These are phyloP conservation scores for Coprinopsis cinerea DNA, from an alignment of 768 basidiomycete species.

Conservation along the genomic window DNA sequence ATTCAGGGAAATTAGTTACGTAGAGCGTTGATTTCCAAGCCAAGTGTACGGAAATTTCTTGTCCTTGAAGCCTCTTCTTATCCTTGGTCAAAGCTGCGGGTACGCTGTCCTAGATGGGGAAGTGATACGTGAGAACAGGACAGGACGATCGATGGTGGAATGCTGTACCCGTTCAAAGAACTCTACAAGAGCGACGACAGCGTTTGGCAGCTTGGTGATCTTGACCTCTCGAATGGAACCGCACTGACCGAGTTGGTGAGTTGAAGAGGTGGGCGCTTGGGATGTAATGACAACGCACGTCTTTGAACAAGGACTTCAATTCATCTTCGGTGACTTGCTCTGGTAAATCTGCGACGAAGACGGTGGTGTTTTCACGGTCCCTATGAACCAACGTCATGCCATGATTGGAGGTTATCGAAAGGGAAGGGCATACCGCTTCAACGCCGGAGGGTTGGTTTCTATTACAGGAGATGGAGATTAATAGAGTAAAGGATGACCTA, in stretches of 20 bases:
- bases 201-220: conserved; percentile 52
- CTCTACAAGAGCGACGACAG: conserved; percentile 81
- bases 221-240: conserved; percentile 83
- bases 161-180: conserved; percentile 59
- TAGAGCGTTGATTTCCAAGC: conserved; percentile 95
- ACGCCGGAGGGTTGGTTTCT: conserved; percentile 41
- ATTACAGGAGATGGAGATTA: conserved; percentile 2
- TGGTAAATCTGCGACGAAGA: conserved; percentile 77
- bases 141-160: not conserved
- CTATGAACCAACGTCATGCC: conserved; percentile 32
- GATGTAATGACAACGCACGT: conserved; percentile 41
- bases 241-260: conserved; percentile 47
- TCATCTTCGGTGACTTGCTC: conserved; percentile 54
- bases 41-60: conserved; percentile 80
- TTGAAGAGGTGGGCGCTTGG: not conserved
- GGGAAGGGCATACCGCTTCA: conserved; percentile 50
- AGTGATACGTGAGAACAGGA: conserved; percentile 6
- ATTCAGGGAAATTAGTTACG: conserved; percentile 92
- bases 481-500: conserved; percentile 2
- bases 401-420: conserved; percentile 6
- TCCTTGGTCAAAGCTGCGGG: conserved; percentile 90
- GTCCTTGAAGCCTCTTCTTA: conserved; percentile 75
- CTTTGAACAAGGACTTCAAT: conserved; percentile 73
- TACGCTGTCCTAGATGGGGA: conserved; percentile 55
- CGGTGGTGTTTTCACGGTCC: conserved; percentile 92